phyloP scores from a whole-genome alignment of 768 basidiomycete species.

The Leccinum broughii region DNA sequence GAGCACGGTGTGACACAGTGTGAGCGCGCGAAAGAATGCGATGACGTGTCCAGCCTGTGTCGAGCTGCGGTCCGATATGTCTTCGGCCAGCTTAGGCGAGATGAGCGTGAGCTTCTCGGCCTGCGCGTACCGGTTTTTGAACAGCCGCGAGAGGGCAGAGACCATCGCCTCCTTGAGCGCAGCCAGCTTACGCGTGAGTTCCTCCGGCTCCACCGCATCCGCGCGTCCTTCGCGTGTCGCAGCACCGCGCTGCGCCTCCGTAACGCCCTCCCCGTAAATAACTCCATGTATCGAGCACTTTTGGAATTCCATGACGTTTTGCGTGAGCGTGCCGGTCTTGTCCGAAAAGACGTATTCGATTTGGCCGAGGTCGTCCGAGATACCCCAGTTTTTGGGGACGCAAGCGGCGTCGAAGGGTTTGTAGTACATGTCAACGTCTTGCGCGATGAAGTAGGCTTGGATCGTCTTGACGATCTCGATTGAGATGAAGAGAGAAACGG shows the following conservation, averaged over 20 bases:
- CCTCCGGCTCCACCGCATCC: constrained; percentile 65
- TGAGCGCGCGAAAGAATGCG: constrained; percentile 93
- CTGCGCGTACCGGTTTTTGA: constrained; percentile 88
- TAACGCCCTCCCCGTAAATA: constrained; percentile 90
- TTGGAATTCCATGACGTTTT: constrained; percentile 99
- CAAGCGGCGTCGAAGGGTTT: constrained; percentile 82
- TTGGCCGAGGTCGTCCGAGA: constrained; percentile 97
- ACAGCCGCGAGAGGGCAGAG: constrained; percentile 65
- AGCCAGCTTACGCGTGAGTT: constrained; percentile 66
- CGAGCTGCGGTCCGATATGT: constrained; percentile 61
- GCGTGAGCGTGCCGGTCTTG: constrained; percentile 96
- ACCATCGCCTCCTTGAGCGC: constrained; percentile 78
- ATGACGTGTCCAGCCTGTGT: constrained; percentile 67
- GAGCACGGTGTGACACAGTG: constrained; percentile 90
- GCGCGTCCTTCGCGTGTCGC: constrained; percentile 78
- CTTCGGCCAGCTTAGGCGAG: constrained; percentile 79
- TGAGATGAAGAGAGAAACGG: constrained; percentile 94
- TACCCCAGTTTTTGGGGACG: constrained; percentile 97
- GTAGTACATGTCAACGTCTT: constrained; percentile 97
- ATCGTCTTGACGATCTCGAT: constrained; percentile 99
- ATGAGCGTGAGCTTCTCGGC: constrained; percentile 83
- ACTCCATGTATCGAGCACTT: constrained; percentile 87
- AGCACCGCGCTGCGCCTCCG: constrained; percentile 92
- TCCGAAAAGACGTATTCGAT: constrained; percentile 95
- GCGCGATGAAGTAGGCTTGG: constrained; percentile 94